Base-by-base conservation (phyloP, 2,329 filamentous ascomycete genomes). In the Trichoderma breve region DNA sequence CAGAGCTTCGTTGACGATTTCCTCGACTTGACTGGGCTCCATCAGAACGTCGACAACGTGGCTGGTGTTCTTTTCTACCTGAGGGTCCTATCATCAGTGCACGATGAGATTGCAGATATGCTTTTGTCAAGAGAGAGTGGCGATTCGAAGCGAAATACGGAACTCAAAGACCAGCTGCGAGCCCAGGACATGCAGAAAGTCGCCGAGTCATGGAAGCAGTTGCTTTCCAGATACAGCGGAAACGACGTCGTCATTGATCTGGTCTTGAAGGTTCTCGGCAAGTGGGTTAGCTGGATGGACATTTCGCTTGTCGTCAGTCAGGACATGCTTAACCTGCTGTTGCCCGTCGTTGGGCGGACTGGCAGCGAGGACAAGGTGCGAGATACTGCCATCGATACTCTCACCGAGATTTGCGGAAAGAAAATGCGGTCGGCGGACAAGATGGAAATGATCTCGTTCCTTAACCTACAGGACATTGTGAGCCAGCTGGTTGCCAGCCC, bases 251-350 rank as follows among this genome's bases (percentile, higher is more conserved):
- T 98, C 72, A 88, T 97, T 57, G 94, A 98, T 81, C 91, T 97
- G 87, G 95, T 93, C 76, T 86, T 99, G 68, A 94, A 92, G 82
- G 92, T 94, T n/a, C 90, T 99, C 75, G 94, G 94, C 47, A 96
- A 95, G 81, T 99, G 96, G 95, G 94, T 97, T 73, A 97, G 94
- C 87, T 99, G 96, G 96, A 97, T 97, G 78, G 96, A 98, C 79
- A 98, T 99, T 77, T 93, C 92, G 65, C 86, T 99, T 71, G 91
- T 99, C 58, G 93, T 99, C 77, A 97, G 97, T 81, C 90, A 95
- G 79, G 89, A 91, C 69, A 96, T 97, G 88, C 89, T 98, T 77
- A 90, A 88, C 79, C 88, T 94, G 63, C 87, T 99, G 72, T 91
- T 98, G 78, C 92, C 96, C 75, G 89, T 98, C 74, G 92, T 97